Evolutionary conservation across 176 grass and related monocot species (phyloP).

Genomic region (Otatea glauca): DNA sequence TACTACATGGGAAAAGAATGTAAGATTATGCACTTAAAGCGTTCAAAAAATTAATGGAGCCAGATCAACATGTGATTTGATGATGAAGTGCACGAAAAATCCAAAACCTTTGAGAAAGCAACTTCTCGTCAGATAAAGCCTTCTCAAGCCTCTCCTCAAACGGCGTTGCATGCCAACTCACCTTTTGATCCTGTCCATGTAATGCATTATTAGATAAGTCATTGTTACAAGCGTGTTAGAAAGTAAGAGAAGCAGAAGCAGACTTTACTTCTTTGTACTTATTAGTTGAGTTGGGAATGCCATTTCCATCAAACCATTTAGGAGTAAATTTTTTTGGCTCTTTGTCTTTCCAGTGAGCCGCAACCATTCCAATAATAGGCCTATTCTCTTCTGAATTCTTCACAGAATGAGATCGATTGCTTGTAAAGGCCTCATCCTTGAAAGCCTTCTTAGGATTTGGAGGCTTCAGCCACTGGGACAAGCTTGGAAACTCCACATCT

Average conservation of each 20-base stretch:
- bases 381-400: conserved; percentile 68
- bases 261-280: conserved; percentile 94
- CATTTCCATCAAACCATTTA: conserved; percentile 87
- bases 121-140: conserved; percentile 86
- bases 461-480: conserved; percentile 83
- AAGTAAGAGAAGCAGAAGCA: conserved; percentile 33
- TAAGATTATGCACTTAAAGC: neutral
- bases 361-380: conserved; percentile 93
- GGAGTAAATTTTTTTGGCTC: conserved; percentile 47
- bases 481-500: conserved; percentile 61
- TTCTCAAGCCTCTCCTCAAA: conserved; percentile 97
- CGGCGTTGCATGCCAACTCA: conserved; percentile 80
- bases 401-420: conserved; percentile 54
- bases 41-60: neutral
- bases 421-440: conserved; percentile 47
- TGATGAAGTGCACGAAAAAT: conserved; percentile 26
- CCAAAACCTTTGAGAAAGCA: conserved; percentile 69
- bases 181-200: conserved; percentile 78
- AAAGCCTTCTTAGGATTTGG: conserved; percentile 51
- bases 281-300: conserved; percentile 98
- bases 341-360: conserved; percentile 80
- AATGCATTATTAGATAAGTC: conserved; percentile 37
- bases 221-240: conserved; percentile 15
- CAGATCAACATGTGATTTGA: conserved; percentile 17
- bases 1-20: conserved; percentile 8